Base-by-base conservation (phyloP, 1,284 basidiomycete genomes). In the Ceratobasidium sp. region DNA sequence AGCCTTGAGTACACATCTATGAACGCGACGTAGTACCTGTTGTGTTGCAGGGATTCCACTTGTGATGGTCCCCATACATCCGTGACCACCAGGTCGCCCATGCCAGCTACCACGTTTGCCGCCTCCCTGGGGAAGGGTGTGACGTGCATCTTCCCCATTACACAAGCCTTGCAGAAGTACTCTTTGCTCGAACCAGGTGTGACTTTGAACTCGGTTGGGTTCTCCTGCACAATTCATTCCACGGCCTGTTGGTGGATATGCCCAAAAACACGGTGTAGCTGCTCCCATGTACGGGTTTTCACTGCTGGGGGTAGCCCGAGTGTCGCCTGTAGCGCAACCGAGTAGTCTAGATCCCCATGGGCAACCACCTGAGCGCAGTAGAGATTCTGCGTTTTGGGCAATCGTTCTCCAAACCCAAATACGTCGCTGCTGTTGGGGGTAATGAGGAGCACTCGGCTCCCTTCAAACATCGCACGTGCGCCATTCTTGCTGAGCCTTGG, bases 1-100 rank as follows among this genome's bases (percentile, higher is more conserved):
- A 50, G 52, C 1, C 63, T 30, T 6, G 30, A 49, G 14, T 9
- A 2, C 1, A 23, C 43, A 49, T 66, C 63, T 1, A 46, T 52
- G 28, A 66, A 66, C 5, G 30, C 23, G 32, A 52, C 47, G 41
- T 8, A 66, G 21, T 66, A 66, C 6, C 5, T n/a, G 21, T 52
- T 41, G 2, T 49, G 47, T 52, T 66, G 63, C 2, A 66, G 63
- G 5, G 47, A 66, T 23, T 1, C 5, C 6, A 49, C 52, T 7
- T 49, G 21, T 14, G 63, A 18, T 21, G 63, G 63, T 9, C 63
- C 9, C 18, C 43, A 9, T 18, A 18, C 43, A 44, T 18, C 43
- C 18, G 43, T 44, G 18, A 44, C 43, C 43, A 44, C 43, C 43
- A 44, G 8, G 43, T 44, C 43, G 8, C 43, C 43, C 18, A 44